A percentile compares a stretch with the other conserved stretches of the same genome.
phyloP scores from a whole-genome alignment of 176 grass and related monocot species.

The Rhynchospora pubera region DNA sequence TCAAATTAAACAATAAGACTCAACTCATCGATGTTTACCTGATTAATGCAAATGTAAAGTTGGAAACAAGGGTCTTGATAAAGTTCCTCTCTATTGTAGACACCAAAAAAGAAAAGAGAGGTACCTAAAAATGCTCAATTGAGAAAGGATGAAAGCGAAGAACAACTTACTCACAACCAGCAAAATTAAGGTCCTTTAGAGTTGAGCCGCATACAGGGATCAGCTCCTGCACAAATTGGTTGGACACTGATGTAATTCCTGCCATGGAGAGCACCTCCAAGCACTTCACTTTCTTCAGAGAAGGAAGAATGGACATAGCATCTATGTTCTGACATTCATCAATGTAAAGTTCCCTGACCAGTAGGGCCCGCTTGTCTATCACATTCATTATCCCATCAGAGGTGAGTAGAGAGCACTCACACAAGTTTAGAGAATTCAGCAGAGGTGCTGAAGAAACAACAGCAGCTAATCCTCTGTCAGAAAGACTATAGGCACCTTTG shows the following conservation, averaged over 20 bases:
- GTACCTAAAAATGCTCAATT: not conserved
- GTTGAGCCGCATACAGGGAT: constrained; percentile 59
- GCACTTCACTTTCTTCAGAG: constrained; percentile 50
- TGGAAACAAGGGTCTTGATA: not conserved
- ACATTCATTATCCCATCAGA: constrained; percentile 60
- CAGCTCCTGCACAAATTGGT: constrained; percentile 70
- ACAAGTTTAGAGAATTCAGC: constrained; percentile 60
- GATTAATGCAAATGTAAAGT: not conserved
- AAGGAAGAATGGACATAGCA: constrained; percentile 73
- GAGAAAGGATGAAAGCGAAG: not conserved
- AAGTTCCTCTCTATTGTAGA: not conserved
- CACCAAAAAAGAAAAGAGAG: not conserved
- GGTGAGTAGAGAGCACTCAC: constrained; percentile 66
- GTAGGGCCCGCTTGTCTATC: constrained; percentile 34
- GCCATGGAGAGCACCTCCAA: constrained; percentile 74
- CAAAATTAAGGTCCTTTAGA: constrained; percentile 60
- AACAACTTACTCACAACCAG: constrained; percentile 71
- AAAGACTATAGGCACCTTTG: constrained; percentile 76
- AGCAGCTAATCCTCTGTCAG: constrained; percentile 61
- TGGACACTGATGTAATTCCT: constrained; percentile 54
- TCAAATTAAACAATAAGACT: too few relatives aligned
- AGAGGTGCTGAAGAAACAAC: constrained; percentile 63
- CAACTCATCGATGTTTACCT: not conserved
- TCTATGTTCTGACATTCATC: constrained; percentile 77
- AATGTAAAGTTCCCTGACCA: constrained; percentile 69